Percentiles rank a stretch among this genome's conserved stretches.
These are phyloP conservation scores for Fomitopsis pinicola DNA, from an alignment of 1,284 basidiomycete genomes.

Conservation along the genomic window DNA sequence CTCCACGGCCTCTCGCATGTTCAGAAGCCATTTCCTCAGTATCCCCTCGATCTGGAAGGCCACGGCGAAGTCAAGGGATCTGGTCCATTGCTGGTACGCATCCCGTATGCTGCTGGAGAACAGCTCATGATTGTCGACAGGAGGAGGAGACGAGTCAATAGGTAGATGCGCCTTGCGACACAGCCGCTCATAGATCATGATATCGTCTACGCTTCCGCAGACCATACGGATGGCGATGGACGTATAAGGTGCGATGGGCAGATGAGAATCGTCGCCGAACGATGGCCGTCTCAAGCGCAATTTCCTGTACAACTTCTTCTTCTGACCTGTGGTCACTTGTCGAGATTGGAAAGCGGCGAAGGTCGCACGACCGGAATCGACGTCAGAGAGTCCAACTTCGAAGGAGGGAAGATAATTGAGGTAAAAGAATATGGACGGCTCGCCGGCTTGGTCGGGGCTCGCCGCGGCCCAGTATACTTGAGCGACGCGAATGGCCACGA, in stretches of 20 bases:
- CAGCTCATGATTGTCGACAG: constrained; percentile 36
- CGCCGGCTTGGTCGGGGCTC: constrained; percentile 21
- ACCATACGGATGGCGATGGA: constrained; percentile 48
- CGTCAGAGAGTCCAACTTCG: constrained; percentile 25
- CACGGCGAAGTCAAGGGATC: constrained; percentile 41
- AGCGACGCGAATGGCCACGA: constrained; percentile 40
- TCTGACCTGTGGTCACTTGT: too few relatives aligned
- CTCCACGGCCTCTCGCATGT: constrained; percentile 41
- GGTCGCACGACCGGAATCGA: too few relatives aligned
- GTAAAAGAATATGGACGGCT: constrained; percentile 37
- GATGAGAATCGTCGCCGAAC: constrained; percentile 21
- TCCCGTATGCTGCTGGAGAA: constrained; percentile 37
- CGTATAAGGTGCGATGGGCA: constrained; percentile 36
- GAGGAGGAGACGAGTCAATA: constrained; percentile 30
- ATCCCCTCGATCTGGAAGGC: constrained; percentile 55
- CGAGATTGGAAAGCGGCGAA: too few relatives aligned
- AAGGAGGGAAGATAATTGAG: constrained; percentile 43
- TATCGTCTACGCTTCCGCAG: constrained; percentile 29
- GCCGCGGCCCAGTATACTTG: constrained; percentile 37
- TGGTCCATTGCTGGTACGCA: constrained; percentile 33
- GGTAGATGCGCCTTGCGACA: constrained; percentile 32
- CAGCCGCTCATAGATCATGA: constrained; percentile 35
- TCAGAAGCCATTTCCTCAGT: constrained; percentile 35
- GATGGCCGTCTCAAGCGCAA: constrained; percentile 17
- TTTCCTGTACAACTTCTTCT: too few relatives aligned